phyloP scores from a whole-genome alignment of 1,139 yeast species.

The Candida frijolesensis region DNA sequence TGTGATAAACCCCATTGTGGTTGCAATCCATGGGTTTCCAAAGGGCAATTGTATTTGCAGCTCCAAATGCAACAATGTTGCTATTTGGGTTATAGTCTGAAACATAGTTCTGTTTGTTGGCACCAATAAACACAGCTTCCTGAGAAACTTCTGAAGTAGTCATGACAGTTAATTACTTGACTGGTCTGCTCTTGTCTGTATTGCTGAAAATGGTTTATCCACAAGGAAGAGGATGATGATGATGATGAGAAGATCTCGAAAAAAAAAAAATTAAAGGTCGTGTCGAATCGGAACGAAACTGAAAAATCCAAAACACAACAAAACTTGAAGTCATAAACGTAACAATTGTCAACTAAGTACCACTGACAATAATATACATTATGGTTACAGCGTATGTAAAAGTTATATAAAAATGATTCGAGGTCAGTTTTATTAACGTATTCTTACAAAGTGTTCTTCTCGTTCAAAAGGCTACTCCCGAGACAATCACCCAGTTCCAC shows the following conservation, averaged over 20 bases:
- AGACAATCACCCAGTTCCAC: slow-evolving; percentile 65
- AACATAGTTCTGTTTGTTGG: slow-evolving; percentile 71
- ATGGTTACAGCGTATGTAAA: slow-evolving; percentile 40
- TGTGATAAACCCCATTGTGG: slow-evolving; percentile 50
- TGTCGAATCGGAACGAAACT: not conserved
- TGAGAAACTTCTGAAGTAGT: slow-evolving; percentile 17
- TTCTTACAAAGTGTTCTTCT: slow-evolving; percentile 40
- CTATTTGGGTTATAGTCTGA: slow-evolving; percentile 53
- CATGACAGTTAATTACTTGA: slow-evolving; percentile 2
- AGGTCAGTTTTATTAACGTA: no score
- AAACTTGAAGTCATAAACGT: not conserved
- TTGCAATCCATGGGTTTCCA: slow-evolving; percentile 60
- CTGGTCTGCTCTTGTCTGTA: not conserved
- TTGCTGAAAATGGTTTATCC: not conserved
- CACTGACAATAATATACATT: no score
- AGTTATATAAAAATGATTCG: not conserved
- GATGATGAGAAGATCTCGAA: slow-evolving; percentile 2
- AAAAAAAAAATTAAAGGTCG: not conserved
- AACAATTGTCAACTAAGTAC: no score
- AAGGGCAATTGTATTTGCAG: slow-evolving; percentile 69
- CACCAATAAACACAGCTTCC: slow-evolving; percentile 76
- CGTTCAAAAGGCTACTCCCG: slow-evolving; percentile 60
- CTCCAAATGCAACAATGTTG: slow-evolving; percentile 71
- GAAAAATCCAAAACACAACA: not conserved
- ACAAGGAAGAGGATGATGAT: not conserved